These are phyloP conservation scores for Tolypocladium amazonense DNA, from an alignment of 2,329 filamentous ascomycete genomes.

Conservation along the genomic window DNA sequence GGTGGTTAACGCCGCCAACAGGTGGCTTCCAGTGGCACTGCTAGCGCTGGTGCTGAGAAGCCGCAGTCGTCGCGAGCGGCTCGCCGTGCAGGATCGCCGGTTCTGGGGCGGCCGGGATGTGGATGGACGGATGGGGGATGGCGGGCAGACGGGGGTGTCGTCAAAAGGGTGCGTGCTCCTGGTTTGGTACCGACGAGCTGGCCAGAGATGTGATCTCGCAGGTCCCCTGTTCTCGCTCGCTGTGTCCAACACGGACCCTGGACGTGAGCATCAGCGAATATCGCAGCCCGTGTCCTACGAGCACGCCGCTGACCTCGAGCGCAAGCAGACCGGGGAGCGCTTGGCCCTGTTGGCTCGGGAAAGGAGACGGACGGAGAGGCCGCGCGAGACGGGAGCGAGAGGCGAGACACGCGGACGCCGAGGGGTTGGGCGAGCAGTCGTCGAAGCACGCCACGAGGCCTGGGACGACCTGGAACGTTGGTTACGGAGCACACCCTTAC, in stretches of 20 bases:
- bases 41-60: constrained; percentile 6
- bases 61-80: neutral
- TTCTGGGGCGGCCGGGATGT: neutral
- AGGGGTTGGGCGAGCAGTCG: neutral
- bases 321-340: neutral
- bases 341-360: neutral
- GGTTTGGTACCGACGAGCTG: neutral
- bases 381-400: neutral
- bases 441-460: neutral
- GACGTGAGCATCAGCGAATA: neutral
- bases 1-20: constrained; percentile 14
- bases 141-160: neutral
- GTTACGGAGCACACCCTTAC: neutral
- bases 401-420: neutral
- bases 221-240: neutral
- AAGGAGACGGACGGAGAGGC: neutral
- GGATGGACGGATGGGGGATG: neutral
- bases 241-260: neutral
- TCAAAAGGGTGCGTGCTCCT: neutral
- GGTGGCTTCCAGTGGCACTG: constrained; percentile 13
- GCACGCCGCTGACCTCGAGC: neutral
- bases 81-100: neutral
- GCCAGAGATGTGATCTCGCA: neutral
- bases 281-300: neutral
- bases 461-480: neutral